A percentile compares a stretch with the other conserved stretches of the same genome.
Conservation (phyloP, 2,329 filamentous ascomycete species). For the Tolypocladium ophioglossoides region DNA sequence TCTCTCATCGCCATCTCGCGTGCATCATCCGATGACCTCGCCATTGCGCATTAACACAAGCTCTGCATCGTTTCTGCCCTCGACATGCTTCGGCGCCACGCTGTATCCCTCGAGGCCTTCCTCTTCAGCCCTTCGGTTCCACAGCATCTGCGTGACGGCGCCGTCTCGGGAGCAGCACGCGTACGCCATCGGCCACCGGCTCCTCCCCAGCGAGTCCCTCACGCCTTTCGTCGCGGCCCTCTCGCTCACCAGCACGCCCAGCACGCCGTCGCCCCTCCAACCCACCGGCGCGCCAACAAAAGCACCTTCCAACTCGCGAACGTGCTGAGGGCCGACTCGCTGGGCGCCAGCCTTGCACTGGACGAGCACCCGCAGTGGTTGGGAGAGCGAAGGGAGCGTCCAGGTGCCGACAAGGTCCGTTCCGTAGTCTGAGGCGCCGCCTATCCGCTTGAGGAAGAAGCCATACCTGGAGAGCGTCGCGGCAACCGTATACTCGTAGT, state of each 20-base stretch:
- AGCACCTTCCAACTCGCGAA: constrained; percentile 73
- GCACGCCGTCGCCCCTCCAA: constrained; percentile 54
- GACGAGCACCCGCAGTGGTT: constrained; percentile 35
- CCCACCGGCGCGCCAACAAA: constrained; percentile 62
- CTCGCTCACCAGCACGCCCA: constrained; percentile 63
- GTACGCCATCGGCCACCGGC: constrained; percentile 62
- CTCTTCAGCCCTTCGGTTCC: constrained; percentile 56
- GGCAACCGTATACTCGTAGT: constrained; percentile 64
- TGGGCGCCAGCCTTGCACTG: constrained; percentile 60
- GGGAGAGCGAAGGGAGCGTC: constrained; percentile 34
- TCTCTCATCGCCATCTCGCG: not conserved
- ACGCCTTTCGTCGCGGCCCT: constrained; percentile 68
- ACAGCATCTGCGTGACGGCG: constrained; percentile 55
- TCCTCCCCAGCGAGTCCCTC: constrained; percentile 57
- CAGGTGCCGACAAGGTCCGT: constrained; percentile 68
- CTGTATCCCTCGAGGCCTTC: constrained; percentile 51
- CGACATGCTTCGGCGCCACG: constrained; percentile 34
- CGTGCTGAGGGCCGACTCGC: constrained; percentile 43
- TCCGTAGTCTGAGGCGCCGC: constrained; percentile 56
- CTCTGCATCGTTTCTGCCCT: constrained; percentile 21
- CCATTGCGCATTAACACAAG: constrained; percentile 44
- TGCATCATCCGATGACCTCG: constrained; percentile 15
- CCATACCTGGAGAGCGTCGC: constrained; percentile 46
- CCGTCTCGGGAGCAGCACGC: constrained; percentile 51
- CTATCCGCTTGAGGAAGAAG: constrained; percentile 55